A percentile compares a stretch with the other conserved stretches of the same genome.
phyloP scores from a whole-genome alignment of 2,329 filamentous ascomycete genomes.

The Phialophora expanda region DNA sequence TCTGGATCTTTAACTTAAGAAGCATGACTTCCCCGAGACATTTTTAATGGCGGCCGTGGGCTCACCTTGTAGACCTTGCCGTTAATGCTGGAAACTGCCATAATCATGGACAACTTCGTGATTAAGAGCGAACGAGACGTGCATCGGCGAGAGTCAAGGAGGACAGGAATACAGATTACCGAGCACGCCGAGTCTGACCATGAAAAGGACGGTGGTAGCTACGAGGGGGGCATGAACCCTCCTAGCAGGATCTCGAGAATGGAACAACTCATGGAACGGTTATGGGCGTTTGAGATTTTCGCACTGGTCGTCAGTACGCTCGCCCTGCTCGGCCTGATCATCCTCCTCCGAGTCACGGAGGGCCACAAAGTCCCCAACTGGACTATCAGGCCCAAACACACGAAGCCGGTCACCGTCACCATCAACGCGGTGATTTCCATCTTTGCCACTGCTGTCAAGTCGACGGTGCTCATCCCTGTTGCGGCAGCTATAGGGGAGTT shows the following conservation, averaged over 20 bases:
- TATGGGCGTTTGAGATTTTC: slow-evolving; percentile 28
- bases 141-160: slow-evolving; percentile 2
- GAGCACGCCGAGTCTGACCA: background rate
- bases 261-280: slow-evolving; percentile 11
- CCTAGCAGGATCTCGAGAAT: background rate
- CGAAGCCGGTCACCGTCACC: slow-evolving; percentile 14
- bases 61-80: background rate
- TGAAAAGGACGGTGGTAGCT: background rate
- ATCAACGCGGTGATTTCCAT: slow-evolving; percentile 43
- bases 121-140: slow-evolving; percentile 2
- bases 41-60: background rate
- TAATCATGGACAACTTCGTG: background rate
- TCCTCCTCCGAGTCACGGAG: slow-evolving; percentile 16
- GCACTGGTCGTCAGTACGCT: slow-evolving; percentile 9
- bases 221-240: background rate
- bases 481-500: slow-evolving; percentile 43
- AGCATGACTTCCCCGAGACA: background rate
- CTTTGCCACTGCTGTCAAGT: slow-evolving; percentile 41
- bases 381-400: slow-evolving; percentile 6
- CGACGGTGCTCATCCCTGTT: slow-evolving; percentile 39
- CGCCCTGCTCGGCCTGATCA: slow-evolving; percentile 20
- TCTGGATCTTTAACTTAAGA: background rate
- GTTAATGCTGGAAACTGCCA: background rate
- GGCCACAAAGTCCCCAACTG: slow-evolving; percentile 17
- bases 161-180: background rate